Percentiles rank a stretch among this genome's conserved stretches.
These are phyloP conservation scores for Backusella macrospora DNA, from an alignment of 192 early-diverging fungal genomes.

Conservation along the genomic window DNA sequence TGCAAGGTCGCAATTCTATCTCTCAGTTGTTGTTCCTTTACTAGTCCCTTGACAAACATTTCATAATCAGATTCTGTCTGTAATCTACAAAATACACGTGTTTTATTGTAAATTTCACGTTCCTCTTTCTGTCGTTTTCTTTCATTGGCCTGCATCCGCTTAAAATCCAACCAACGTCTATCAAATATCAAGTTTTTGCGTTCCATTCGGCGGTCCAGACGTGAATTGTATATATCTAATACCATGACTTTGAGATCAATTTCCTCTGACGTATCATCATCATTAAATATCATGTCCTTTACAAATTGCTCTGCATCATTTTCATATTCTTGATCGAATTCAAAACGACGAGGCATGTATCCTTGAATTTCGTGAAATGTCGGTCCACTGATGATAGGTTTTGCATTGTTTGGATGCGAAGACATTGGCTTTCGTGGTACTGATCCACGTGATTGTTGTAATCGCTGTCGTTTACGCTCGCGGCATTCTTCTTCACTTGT, in stretches of 20 bases:
- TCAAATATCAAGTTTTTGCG: slow-evolving; percentile 91
- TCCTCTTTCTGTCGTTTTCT: slow-evolving; percentile 88
- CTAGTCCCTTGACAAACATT: slow-evolving; percentile 70
- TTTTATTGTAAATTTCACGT: slow-evolving; percentile 76
- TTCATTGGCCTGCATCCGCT: slow-evolving; percentile 76
- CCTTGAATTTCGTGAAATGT: slow-evolving; percentile 96
- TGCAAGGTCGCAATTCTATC: slow-evolving; percentile 84
- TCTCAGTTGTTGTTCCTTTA: slow-evolving; percentile 76
- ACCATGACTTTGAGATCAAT: slow-evolving; percentile 87
- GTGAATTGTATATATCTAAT: slow-evolving; percentile 91
- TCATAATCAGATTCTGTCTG: slow-evolving; percentile 85
- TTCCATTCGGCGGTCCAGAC: slow-evolving; percentile 78
- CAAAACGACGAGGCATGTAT: slow-evolving; percentile 94
- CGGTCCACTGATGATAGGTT: slow-evolving; percentile 82
- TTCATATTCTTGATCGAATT: slow-evolving; percentile 96
- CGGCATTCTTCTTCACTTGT: slow-evolving; percentile 46
- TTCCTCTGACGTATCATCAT: slow-evolving; percentile 86
- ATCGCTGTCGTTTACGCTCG: slow-evolving; percentile 38
- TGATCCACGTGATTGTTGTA: slow-evolving; percentile 26
- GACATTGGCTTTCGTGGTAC: slow-evolving; percentile 27
- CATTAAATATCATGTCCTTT: slow-evolving; percentile 92
- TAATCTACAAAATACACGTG: slow-evolving; percentile 87
- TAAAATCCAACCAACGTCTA: slow-evolving; percentile 85
- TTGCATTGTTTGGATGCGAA: slow-evolving; percentile 14
- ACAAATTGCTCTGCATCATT: slow-evolving; percentile 94